Base-by-base conservation (phyloP, 768 basidiomycete genomes). In the Xerocomellus amylosporus region DNA sequence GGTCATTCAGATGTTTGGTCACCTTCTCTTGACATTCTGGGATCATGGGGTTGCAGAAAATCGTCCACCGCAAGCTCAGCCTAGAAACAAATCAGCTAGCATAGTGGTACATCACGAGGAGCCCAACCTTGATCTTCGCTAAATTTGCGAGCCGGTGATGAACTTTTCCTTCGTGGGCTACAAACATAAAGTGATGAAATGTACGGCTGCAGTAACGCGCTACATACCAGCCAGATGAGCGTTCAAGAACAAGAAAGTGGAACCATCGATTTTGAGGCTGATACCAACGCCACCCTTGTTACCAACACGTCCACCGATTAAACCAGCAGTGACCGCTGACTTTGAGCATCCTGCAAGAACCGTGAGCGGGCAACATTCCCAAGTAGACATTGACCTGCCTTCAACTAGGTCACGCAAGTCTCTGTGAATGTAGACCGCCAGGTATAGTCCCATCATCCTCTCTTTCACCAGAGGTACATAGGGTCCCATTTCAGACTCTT, bases 201-300 rank as follows among this genome's bases (percentile, higher is more conserved):
- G 34, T 34, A 33, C 22, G 2, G 2, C 5, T 13, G 6, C 40
- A 12, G 13, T 7, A 26, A 19, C 36, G 50, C 9, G 13, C 14
- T 19, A 55, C 75, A 37, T 56, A 83, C 91, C 93, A 19, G 95
- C 90, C 24, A 97, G 76, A 70, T 98, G 95, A 0, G 91, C 88
- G 61, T 96, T 97, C 62, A 97, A 72, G 69, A 98, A 96, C 13
- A 98, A 76, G 42, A 97, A 78, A 0, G 91, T 88, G 22, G 83
- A 86, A n/a, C 86, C 87, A 44, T 83, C 85, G 19, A 98, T 75
- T 60, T 93, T 87, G 41, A 96, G 71, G 55, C 88, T 90, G 58
- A 97, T 87, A n/a, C 91, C 94, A 24, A 95, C 90, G 15, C 88
- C 91, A 1, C 95, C 84, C 67, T 98, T 98, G 67, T 98, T 98